Base-by-base conservation (phyloP, 2,329 filamentous ascomycete genomes). In the Botrytis deweyae region DNA sequence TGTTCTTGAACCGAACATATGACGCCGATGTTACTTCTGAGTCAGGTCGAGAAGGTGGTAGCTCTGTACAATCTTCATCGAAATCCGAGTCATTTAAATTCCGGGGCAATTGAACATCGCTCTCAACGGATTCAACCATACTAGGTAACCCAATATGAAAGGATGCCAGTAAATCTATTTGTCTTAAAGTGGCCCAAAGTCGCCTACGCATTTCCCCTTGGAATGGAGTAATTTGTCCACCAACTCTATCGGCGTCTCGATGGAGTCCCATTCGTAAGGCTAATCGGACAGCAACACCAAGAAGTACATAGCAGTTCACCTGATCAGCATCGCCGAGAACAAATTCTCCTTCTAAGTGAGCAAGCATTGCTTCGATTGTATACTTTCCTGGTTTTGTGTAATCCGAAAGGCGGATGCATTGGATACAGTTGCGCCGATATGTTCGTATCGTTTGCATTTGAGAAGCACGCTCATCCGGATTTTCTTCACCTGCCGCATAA, bases 81-180 rank as follows among this genome's bases (percentile, higher is more conserved):
- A 86, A 78, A 64, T 86, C 84, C 12, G 81, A 79, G 46, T 86
- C 83, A 0, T 77, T 74, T 2, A 85, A 76, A 75, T 85, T 85
- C 0, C 79, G 78, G 8, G 84, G 84, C 71, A 82, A 78, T 44
- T 77, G 74, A 1, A 81, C 83, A 74, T 86, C 84, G 67, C 78
- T 80, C 74, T 83, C 80, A n/a, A 77, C 76, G 12, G 81, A 79
- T 67, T 81, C 80, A 58, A 82, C 81, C 77, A 79, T 90, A 78
- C 87, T 87, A 5, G 91, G 90, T 73, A 93, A 83, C 4, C 90
- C 90, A 76, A 91, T 85, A 79, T 92, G 89, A 78, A 90, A 91
- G 1, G 89, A 88, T 49, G 91, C 88, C 10, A 92, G 80, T 8
- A 90, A 81, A 79, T 92, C 91, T 63, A 91, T 84, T 78, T 90